These are phyloP conservation scores for Gossypium lobatum DNA, from an alignment of 441 rosid genomes.

Conservation along the genomic window DNA sequence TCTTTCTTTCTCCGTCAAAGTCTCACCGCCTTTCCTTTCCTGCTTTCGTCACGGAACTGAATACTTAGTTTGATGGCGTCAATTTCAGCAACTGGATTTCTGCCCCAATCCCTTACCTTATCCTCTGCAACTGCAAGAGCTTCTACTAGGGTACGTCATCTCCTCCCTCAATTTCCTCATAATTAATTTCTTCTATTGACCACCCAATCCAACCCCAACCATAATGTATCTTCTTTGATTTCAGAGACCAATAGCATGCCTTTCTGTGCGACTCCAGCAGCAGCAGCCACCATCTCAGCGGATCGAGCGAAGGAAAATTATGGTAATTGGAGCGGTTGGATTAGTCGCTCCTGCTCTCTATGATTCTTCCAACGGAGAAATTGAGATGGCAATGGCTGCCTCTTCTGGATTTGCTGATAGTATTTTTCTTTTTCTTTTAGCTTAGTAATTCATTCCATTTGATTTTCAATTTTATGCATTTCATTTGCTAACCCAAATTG, in stretches of 20 bases:
- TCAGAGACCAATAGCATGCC: conserved; percentile 33
- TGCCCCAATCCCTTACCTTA: conserved; percentile 19
- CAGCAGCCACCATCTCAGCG: not conserved
- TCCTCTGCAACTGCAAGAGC: conserved; percentile 16
- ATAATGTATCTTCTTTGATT: not conserved
- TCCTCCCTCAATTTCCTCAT: not conserved
- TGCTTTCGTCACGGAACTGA: not conserved
- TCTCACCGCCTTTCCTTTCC: not conserved
- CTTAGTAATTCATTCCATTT: not conserved
- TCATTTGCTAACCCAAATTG: not conserved
- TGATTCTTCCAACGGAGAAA: conserved; percentile 25
- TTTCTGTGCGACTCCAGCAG: conserved; percentile 4
- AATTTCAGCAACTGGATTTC: conserved; percentile 35
- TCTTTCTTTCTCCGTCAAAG: not conserved
- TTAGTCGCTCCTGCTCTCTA: conserved; percentile 32
- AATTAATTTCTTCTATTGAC: not conserved
- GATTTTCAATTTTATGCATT: not conserved
- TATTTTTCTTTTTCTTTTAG: conserved; percentile 17
- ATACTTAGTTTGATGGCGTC: conserved; percentile 37
- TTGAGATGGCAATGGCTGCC: conserved; percentile 23
- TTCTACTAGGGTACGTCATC: conserved; percentile 22
- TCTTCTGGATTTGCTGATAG: conserved; percentile 84
- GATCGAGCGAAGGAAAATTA: conserved; percentile 46
- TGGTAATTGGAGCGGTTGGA: conserved; percentile 44
- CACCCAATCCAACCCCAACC: not conserved